Base-by-base conservation (phyloP, 352 stramenopile species). In the Globisporangium echinulatum region DNA sequence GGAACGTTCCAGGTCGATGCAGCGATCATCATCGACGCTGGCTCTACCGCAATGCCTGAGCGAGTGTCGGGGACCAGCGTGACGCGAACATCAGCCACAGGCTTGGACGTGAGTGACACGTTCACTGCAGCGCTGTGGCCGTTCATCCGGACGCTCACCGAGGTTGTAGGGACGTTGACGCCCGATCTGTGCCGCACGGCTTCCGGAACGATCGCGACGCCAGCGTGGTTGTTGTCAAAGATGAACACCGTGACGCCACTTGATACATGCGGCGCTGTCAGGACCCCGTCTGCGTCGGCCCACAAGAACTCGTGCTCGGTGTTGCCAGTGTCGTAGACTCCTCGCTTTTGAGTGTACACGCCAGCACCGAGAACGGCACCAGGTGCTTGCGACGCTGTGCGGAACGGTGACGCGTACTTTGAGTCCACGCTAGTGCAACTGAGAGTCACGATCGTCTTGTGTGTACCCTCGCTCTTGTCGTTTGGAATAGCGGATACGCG, bases 261-360 rank as follows among this genome's bases (percentile, higher is more conserved):
- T 13, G 53, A 49, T 2, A 53, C 11, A 4, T 37, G 38, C 7
- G 81, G 81, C 53, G 74, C 70, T 5, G 79, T 88, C 52, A 88
- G 55, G 6, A 90, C 66, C 3, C 78, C 81, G 39, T 67, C 61
- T 11, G 9, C 52, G 46, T 85, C 73, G 1, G 52, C 36, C 79
- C 79, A 91, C 0, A 66, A 58, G 61, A 82, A 89, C 11, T 64
- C 66, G 36, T 89, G 81, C 5, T 72, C 51, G 0, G 49, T 19
- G 60, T 88, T 80, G 25, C 81, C 81, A 9, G 79, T 83, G 11
- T 87, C 70, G 58, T 88, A 90, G 0, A 56, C 68, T 0, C 75
- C 76, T 40, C 58, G 68, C 6, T 59, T 60, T 47, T 85, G 74
- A 1, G 79, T 87, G 53, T 78, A 88, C 17, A 90, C 72, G 4